phyloP scores from a whole-genome alignment of 129 eudicot genomes.

The Scalesia atractyloides region DNA sequence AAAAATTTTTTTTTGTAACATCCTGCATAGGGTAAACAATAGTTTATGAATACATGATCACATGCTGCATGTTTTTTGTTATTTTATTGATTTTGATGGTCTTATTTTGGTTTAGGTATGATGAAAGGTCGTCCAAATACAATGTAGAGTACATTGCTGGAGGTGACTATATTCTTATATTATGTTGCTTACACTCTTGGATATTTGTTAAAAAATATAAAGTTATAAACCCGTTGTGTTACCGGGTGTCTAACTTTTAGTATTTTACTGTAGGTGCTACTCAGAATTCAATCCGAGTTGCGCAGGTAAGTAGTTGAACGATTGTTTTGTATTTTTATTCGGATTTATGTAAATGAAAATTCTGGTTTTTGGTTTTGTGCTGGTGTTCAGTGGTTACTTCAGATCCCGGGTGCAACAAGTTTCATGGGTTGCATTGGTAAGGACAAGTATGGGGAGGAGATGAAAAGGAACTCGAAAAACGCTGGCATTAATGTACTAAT shows the following conservation, averaged over 20 bases:
- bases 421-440: conserved; percentile 89
- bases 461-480: conserved; percentile 62
- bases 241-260: not conserved
- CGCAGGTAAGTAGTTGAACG: conserved; percentile 61
- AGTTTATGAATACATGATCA: conserved; percentile 7
- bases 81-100: not conserved
- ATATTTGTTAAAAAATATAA: too few relatives aligned
- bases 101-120: conserved; percentile 55
- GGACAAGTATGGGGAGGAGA: conserved; percentile 94
- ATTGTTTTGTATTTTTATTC: not conserved
- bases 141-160: conserved; percentile 94
- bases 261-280: conserved; percentile 72
- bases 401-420: conserved; percentile 90
- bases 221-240: not conserved
- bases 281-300: conserved; percentile 92
- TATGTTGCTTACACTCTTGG: not conserved
- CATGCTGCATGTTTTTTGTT: not conserved
- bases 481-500: conserved; percentile 78
- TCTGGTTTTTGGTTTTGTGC: not conserved
- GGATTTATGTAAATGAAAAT: not conserved
- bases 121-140: conserved; percentile 68
- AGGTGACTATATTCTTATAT: conserved; percentile 44
- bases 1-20: not conserved
- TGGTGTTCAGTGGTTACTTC: conserved; percentile 84
- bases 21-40: not conserved